A percentile compares a stretch with the other conserved stretches of the same genome.
phyloP scores from a whole-genome alignment of 2,329 filamentous ascomycete genomes.

The Calonectria montana region DNA sequence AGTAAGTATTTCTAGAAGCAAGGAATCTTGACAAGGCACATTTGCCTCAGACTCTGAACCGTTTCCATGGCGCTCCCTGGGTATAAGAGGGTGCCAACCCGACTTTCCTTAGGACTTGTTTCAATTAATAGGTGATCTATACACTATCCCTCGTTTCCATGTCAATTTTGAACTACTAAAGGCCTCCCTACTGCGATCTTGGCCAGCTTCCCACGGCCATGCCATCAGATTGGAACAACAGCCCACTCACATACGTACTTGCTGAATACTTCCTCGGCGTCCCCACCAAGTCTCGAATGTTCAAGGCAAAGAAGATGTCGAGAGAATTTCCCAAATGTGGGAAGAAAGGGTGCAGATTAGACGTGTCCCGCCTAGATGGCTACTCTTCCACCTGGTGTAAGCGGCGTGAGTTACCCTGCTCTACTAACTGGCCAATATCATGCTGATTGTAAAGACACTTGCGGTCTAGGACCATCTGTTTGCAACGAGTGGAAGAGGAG shows the following conservation, averaged over 20 bases:
- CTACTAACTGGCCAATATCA: background rate
- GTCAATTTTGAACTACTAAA: background rate
- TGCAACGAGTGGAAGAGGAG: background rate
- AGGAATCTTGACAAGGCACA: background rate
- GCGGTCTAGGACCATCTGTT: background rate
- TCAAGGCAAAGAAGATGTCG: background rate
- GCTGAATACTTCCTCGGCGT: background rate
- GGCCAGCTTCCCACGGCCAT: background rate
- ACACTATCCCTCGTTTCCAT: too few relatives aligned
- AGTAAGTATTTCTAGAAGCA: too few relatives aligned
- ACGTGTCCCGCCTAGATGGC: background rate
- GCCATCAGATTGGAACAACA: background rate
- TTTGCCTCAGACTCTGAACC: too few relatives aligned
- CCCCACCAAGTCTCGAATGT: background rate
- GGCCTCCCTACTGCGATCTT: too few relatives aligned
- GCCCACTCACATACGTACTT: background rate
- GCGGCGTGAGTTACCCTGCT: background rate
- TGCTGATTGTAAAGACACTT: background rate
- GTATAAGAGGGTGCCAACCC: background rate
- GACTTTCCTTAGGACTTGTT: background rate
- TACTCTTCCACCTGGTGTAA: conserved; percentile 4
- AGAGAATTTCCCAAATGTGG: background rate
- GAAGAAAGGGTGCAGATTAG: background rate
- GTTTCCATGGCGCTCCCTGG: background rate
- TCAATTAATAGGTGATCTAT: too few relatives aligned